Conservation (phyloP, 2,329 filamentous ascomycete species). For the Huntiella abstrusa region DNA sequence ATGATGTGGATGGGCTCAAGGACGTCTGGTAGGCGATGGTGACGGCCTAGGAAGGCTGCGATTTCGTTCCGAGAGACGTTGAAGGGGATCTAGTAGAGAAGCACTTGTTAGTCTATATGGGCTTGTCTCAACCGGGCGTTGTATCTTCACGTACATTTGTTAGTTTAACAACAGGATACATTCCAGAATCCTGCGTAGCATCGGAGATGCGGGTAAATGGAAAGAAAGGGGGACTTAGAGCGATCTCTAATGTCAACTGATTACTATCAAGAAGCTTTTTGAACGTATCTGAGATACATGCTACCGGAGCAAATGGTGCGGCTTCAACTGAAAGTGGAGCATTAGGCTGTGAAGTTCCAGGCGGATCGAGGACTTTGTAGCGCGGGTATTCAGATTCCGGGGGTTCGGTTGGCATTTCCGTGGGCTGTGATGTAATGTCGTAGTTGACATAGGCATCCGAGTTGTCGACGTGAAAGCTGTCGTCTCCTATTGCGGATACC, state of each 20-base stretch:
- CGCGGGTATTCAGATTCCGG: background rate
- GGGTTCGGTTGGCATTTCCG: too few species aligned
- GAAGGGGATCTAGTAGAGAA: constrained; percentile 33
- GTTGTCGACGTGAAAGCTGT: background rate
- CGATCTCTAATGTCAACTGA: constrained; percentile 10
- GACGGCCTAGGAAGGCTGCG: constrained; percentile 39
- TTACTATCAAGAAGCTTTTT: background rate
- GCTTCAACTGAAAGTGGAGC: background rate
- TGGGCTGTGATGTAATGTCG: background rate
- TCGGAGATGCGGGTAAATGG: constrained; percentile 27
- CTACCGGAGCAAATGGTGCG: background rate
- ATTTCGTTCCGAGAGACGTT: constrained; percentile 33
- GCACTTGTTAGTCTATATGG: background rate
- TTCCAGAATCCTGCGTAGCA: constrained; percentile 15
- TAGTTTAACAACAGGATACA: constrained; percentile 29
- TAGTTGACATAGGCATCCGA: background rate
- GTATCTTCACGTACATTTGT: constrained; percentile 25
- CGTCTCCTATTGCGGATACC: background rate
- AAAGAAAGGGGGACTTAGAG: constrained; percentile 23
- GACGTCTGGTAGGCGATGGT: constrained; percentile 32
- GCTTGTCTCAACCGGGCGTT: too few species aligned
- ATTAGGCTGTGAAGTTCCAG: background rate
- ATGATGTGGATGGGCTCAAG: constrained; percentile 43
- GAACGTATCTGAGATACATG: background rate
- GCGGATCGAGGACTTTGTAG: background rate